Evolutionary conservation across 2,329 filamentous ascomycete species (phyloP), one percentile per base, ranked within the genome.

Genomic region (Xylariaceae sp.): DNA sequence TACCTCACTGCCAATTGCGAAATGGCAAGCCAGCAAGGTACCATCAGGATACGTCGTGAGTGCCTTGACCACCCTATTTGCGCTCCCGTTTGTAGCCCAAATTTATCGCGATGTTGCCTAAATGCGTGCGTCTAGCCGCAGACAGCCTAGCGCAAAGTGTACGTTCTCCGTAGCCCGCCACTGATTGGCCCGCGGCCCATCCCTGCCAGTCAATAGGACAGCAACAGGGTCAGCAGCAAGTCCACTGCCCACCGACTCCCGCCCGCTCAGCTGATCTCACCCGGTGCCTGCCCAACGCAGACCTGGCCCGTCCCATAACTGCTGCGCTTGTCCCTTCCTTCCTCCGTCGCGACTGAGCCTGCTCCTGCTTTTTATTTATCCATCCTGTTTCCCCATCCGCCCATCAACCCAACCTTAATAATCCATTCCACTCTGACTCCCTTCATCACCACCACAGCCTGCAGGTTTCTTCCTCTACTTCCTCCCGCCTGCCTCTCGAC

Each of bases 401-500:
- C 18, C 9, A 17, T 23, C 48, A 30, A 47, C 13, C 10, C 39
- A 55, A 34, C 55, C 61, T 51, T 62, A 58, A 61, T 59, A 59
- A 52, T 23, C 17, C 18, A 37, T 48, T 55, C 59, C 48, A 15
- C 23, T 30, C 23, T 30, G 4, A 30, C 23, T 30, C 23, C 23
- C 23, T 30, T 23, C 44, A 34, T 18, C 49, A 44, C 18, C 5
- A 49, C 23, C 34, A 13, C 18, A 44, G 35, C 18, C 34, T 13
- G n/a, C 4, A 51, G 23, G 48, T 61, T 55, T 55, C 53, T 62
- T 62, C 56, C 60, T 57, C 56, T 59, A 30, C 23, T 30, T 30
- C 23, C 54, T 53, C 52, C 61, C 56, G 56, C 58, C 53, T 55
- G 65, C 64, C 64, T 64, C 61, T 64, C 60, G 56, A 60, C 34